Evolutionary conservation across 1,284 basidiomycete genomes (phyloP).

Genomic region (Farysia itapuensis): DNA sequence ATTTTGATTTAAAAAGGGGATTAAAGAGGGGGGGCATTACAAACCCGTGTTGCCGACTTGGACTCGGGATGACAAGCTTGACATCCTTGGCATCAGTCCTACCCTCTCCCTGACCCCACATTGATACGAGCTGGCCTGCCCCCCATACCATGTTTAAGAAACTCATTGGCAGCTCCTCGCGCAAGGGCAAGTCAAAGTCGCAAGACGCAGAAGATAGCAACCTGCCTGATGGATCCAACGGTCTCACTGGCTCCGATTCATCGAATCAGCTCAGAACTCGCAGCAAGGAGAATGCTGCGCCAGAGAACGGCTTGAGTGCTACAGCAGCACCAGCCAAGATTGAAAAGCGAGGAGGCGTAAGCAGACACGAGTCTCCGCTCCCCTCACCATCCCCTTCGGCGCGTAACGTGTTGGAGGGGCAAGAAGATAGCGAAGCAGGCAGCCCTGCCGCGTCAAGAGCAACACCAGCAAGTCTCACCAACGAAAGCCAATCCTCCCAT

Average conservation of each 20-base stretch:
- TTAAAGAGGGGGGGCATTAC: no score
- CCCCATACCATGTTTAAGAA: conserved; percentile 60
- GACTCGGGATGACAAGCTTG: no score
- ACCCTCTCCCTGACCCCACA: no score
- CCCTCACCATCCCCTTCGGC: conserved; percentile 49
- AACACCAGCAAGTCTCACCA: conserved; percentile 5
- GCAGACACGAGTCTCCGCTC: conserved; percentile 49
- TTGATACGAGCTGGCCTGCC: no score
- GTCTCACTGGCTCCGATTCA: conserved; percentile 28
- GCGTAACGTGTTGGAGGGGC: conserved; percentile 29
- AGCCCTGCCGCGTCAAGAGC: conserved; percentile 19
- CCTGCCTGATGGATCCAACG: conserved; percentile 19
- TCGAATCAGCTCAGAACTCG: conserved; percentile 22
- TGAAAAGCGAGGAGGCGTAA: conserved; percentile 50
- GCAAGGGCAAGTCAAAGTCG: conserved; percentile 49
- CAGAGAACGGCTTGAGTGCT: conserved; percentile 5
- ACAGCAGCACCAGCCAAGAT: conserved; percentile 39
- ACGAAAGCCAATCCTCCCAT: conserved; percentile 5
- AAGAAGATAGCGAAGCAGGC: conserved; percentile 21
- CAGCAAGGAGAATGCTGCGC: conserved; percentile 19
- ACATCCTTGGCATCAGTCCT: no score
- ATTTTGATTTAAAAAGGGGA: no score
- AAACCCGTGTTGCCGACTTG: no score
- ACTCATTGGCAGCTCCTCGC: conserved; percentile 55
- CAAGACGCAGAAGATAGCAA: conserved; percentile 25